Evolutionary conservation across 2,329 filamentous ascomycete species (phyloP), one percentile per base, ranked within the genome.

Genomic region (Aureobasidium sp.): DNA sequence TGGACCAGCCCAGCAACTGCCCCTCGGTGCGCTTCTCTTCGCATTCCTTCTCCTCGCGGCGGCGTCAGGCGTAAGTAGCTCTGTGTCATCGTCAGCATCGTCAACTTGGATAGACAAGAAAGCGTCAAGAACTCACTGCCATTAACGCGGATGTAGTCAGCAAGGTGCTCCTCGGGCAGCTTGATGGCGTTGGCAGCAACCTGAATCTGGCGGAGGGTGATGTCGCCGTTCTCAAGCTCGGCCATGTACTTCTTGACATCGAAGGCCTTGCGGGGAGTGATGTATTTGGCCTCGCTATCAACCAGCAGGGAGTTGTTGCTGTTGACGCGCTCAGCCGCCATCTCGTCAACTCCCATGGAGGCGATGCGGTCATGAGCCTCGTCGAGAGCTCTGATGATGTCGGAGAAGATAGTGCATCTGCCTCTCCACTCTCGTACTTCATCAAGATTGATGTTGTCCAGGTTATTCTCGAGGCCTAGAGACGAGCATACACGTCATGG

Each of bases 151-250:
- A 37, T 11, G n/a, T 33, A 42, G 14, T 49, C 37, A 2, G 29
- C 52, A 14, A 45, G 7, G 33, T 64, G 62, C 52, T 64, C 58
- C 59, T 64, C 62, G 24, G 62, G 62, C 7, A 52, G 35, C 50
- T 42, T 50, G 17, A 22, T 45, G 22, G 61, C 52, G 22, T 44
- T 35, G 37, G 57, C 37, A 5, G 57, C 57, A 5, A 37, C 35
- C 11, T 58, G 54, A 15, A 58, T 47, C 31, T 48, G 54, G 5
- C 19, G 29, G 1, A 58, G 29, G 9, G 29, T 58, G 19, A 58
- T 42, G 12, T 33, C 12, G 37, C 53, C 53, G 5, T 17, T 15
- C 24, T 58, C 31, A 15, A 39, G 40, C 3, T 37, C 40, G 40
- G 19, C 24, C 2, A 45, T 9, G 49, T 56, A 52, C 35, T 57